Evolutionary conservation across 768 basidiomycete species (phyloP).

Genomic region (Pleurotus djamor): DNA sequence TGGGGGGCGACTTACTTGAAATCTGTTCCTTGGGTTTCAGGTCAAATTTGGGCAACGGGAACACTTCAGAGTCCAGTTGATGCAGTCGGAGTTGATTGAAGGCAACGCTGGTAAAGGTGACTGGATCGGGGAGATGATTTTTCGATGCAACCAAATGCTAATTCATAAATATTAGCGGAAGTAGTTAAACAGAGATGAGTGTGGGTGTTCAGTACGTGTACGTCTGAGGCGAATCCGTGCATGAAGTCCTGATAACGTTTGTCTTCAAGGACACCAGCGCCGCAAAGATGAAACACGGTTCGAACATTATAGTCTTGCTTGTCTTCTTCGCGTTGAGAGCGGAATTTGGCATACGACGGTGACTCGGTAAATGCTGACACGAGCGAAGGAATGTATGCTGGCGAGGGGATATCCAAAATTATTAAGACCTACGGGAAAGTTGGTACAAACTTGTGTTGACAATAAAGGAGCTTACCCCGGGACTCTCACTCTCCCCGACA

Average conservation of each 20-base stretch:
- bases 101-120: constrained; percentile 75
- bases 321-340: constrained; percentile 37
- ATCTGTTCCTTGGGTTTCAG: constrained; percentile 38
- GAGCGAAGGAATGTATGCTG: constrained; percentile 52
- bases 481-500: constrained; percentile 49
- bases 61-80: constrained; percentile 69
- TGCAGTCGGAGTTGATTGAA: constrained; percentile 71
- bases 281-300: constrained; percentile 70
- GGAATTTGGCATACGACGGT: constrained; percentile 46
- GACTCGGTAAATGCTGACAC: constrained; percentile 43
- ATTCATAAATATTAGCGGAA: background rate
- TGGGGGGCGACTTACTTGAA: constrained; percentile 23
- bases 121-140: constrained; percentile 55
- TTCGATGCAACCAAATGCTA: constrained; percentile 79
- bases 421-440: constrained; percentile 47
- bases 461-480: constrained; percentile 32
- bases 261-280: constrained; percentile 69
- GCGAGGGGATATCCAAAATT: constrained; percentile 70
- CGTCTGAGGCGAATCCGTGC: constrained; percentile 55
- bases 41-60: constrained; percentile 62
- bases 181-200: background rate
- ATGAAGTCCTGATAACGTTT: constrained; percentile 71
- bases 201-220: constrained; percentile 47
- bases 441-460: background rate
- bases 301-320: constrained; percentile 43